These are phyloP conservation scores for Ogataea allantospora DNA, from an alignment of 805 yeast species.

Conservation along the genomic window DNA sequence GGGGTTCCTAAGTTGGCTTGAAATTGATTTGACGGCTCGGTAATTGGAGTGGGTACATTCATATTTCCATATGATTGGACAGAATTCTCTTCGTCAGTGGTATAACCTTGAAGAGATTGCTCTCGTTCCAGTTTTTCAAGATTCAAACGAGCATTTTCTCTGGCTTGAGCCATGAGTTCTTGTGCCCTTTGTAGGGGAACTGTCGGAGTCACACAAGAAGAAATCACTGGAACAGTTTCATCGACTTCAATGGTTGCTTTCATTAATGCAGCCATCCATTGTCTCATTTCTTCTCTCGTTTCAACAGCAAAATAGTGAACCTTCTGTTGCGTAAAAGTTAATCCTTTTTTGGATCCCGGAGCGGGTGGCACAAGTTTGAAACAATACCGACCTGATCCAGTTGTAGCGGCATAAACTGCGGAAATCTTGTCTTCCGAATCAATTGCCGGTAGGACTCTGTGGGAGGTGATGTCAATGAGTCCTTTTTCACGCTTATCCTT, in stretches of 20 bases:
- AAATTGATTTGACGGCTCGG: conserved; percentile 21
- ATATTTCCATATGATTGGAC: conserved; percentile 13
- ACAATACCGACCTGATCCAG: conserved; percentile 91
- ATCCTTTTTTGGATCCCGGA: conserved; percentile 93
- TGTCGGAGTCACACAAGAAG: conserved; percentile 95
- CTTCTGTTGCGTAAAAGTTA: conserved; percentile 94
- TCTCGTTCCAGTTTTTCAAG: conserved; percentile 46
- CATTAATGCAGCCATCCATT: conserved; percentile 93
- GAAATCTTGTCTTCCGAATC: conserved; percentile 75
- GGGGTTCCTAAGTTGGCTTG: conserved; percentile 30
- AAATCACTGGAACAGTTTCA: conserved; percentile 85
- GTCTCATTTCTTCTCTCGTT: conserved; percentile 83
- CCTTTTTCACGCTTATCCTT: conserved; percentile 87
- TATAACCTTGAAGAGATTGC: conserved; percentile 10
- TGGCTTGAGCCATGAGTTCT: conserved; percentile 76
- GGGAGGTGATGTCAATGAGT: conserved; percentile 92
- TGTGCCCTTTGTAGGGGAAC: conserved; percentile 85
- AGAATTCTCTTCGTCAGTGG: conserved; percentile 23
- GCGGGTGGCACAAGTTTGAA: conserved; percentile 95
- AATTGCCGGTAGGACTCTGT: conserved; percentile 78
- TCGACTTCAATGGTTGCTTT: conserved; percentile 96
- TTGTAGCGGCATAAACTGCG: conserved; percentile 86
- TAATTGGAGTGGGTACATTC: conserved; percentile 22
- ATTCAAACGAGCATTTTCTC: conserved; percentile 65
- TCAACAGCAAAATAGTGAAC: conserved; percentile 97